A percentile compares a stretch with the other conserved stretches of the same genome.
phyloP scores from a whole-genome alignment of 306 rosid species.

The Carpinus viminea region DNA sequence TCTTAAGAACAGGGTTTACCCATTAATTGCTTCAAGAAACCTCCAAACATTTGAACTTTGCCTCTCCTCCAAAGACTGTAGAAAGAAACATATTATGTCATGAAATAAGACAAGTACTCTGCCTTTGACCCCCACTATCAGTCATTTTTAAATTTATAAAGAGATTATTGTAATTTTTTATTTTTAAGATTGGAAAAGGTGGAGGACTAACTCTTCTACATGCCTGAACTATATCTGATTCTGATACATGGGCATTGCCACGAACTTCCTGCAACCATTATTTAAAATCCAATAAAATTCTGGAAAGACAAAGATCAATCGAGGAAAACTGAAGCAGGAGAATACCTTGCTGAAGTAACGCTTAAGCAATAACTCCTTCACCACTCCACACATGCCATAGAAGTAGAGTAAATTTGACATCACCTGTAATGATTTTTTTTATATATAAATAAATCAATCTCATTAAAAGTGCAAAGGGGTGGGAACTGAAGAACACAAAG shows the following conservation, averaged over 20 bases:
- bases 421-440: constrained; percentile 48
- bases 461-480: too few relatives aligned
- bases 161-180: neutral
- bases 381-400: constrained; percentile 94
- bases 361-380: constrained; percentile 78
- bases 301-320: constrained; percentile 15
- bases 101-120: constrained; percentile 31
- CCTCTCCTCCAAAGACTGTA: constrained; percentile 83
- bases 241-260: constrained; percentile 66
- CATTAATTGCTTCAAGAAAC: constrained; percentile 89
- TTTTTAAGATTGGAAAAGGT: neutral
- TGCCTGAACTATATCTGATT: constrained; percentile 74
- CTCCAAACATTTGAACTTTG: constrained; percentile 85
- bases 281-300: constrained; percentile 20
- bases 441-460: too few relatives aligned
- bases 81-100: constrained; percentile 21
- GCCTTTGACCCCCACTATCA: constrained; percentile 18
- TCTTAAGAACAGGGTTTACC: constrained; percentile 44
- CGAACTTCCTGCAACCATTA: constrained; percentile 69
- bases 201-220: constrained; percentile 83
- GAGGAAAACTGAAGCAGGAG: constrained; percentile 23
- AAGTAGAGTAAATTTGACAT: constrained; percentile 80
- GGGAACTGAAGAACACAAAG: too few relatives aligned
- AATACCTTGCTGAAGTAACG: constrained; percentile 95
- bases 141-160: constrained; percentile 5